These are phyloP conservation scores for Gossypioides kirkii DNA, from an alignment of 345 rosid genomes.

Conservation along the genomic window DNA sequence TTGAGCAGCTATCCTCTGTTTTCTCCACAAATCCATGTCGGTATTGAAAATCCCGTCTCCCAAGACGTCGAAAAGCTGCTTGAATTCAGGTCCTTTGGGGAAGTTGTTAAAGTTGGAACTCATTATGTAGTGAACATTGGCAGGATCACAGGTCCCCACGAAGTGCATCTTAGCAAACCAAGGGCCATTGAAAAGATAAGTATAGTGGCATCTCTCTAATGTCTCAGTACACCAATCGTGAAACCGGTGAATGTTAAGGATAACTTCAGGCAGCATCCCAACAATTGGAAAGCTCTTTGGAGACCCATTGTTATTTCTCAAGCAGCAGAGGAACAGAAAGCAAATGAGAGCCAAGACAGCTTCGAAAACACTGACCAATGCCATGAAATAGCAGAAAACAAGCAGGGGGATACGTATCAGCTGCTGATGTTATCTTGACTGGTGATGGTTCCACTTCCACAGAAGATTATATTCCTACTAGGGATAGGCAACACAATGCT, in stretches of 20 bases:
- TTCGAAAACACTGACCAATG: not conserved
- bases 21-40: conserved; percentile 43
- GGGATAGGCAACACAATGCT: no score
- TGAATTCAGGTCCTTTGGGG: no score
- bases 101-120: conserved; percentile 36
- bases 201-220: conserved; percentile 22
- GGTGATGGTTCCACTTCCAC: no score
- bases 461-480: no score
- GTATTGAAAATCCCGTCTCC: conserved; percentile 6
- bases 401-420: no score
- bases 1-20: conserved; percentile 35
- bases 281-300: conserved; percentile 46
- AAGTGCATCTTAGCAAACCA: conserved; percentile 20
- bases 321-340: conserved; percentile 10
- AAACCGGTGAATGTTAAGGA: conserved; percentile 21
- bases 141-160: conserved; percentile 42
- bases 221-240: conserved; percentile 29
- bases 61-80: no score
- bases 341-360: not conserved
- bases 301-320: conserved; percentile 17
- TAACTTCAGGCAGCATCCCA: conserved; percentile 48
- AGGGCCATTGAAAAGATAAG: conserved; percentile 29
- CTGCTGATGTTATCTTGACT: no score
- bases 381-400: not conserved
- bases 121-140: conserved; percentile 50